Evolutionary conservation across 2,329 filamentous ascomycete genomes (phyloP), one percentile per base, ranked within the genome.

Genomic region (Claviceps pusilla): DNA sequence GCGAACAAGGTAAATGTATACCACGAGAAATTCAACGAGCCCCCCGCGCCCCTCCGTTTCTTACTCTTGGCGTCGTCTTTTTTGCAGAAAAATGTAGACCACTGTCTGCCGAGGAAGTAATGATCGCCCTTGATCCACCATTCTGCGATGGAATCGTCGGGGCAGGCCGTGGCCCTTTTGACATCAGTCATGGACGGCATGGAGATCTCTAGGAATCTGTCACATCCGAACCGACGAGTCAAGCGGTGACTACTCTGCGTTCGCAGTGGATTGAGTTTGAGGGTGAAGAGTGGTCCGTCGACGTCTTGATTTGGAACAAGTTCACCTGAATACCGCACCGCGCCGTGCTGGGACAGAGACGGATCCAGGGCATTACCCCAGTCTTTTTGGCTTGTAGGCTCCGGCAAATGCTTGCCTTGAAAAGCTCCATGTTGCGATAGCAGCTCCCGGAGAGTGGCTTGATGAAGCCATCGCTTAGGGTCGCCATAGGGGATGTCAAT

Each of bases 171-270:
- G 0, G 57, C 51, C 0, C 68, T 64, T 0, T 63, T 60, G 2
- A 65, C 59, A 2, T 60, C 64, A 1, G 61, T 65, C 0, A 72
- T 67, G 0, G 70, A 69, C 0, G 80, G 79, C 5, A 82, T 67
- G 4, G 72, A 62, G 0, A 84, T 55, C 53, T 83, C 77, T 1
- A 84, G 57, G 48, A 82, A 82, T 0, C 80, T 71, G 57, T 84
- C 79, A 0, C 73, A 65, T 0, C 80, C 79, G 58, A 81, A 82
- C 4, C 73, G 74, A 12, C 80, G 73, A 24, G 68, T 67, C 0
- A 83, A 63, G 1, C 80, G 75, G 62, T 80, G 72, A 0, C 74
- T 68, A 3, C 69, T 61, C 31, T 79, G 76, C 1, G 80, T 61
- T 10, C 65, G 69, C 1, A 82, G 60, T 0, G 77, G 73, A 2